Evolutionary conservation across 2,329 filamentous ascomycete species (phyloP), one percentile per base, ranked within the genome.

Genomic region (Laburnicola sp.): DNA sequence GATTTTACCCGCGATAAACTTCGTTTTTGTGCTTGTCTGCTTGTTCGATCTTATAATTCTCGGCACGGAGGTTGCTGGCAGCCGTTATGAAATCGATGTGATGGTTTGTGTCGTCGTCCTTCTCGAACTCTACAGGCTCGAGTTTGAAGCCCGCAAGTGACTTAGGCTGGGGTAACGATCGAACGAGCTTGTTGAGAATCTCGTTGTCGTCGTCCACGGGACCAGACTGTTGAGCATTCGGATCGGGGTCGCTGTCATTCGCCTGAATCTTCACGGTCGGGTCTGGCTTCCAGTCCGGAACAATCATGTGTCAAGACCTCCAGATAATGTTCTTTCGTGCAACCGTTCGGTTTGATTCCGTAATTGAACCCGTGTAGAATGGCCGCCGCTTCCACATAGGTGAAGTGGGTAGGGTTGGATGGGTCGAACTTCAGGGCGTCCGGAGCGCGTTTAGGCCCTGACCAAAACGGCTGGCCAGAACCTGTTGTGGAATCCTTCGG

Each of bases 11-110:
- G 94, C 95, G 71, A 99, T 99, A 75, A 99, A 97, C 80, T 99
- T 99, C 56, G 93, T 99, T 86, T 86, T 94, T 96, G 82, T 97
- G 94, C 56, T 91, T 84, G 70, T 99, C 93, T 0, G 94, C 92
- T 58, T 86, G 83, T 67, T 90, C 85, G 62, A 99, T 99, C 74
- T 94, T 96, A 83, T 99, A 99, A 78, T 99, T 99, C 75, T 96
- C 88, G 0, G 94, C 94, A 53, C 95, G 89, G 53, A 99, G 80
- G 73, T 99, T 99, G 79, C 92, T 97, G 59, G 92, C 92, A 1
- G 92, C 91, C 6, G 94, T 95, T 76, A 99, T 97, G 79, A 99
- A 99, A 75, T 97, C 94, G 66, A 99, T 99, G 79, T 99, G 94
- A 75, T 94, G 85, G 75, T 99, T 99, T 44, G 88, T 90, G 74